Conservation (phyloP, 352 stramenopile genomes). For the Globisporangium paddicum region DNA sequence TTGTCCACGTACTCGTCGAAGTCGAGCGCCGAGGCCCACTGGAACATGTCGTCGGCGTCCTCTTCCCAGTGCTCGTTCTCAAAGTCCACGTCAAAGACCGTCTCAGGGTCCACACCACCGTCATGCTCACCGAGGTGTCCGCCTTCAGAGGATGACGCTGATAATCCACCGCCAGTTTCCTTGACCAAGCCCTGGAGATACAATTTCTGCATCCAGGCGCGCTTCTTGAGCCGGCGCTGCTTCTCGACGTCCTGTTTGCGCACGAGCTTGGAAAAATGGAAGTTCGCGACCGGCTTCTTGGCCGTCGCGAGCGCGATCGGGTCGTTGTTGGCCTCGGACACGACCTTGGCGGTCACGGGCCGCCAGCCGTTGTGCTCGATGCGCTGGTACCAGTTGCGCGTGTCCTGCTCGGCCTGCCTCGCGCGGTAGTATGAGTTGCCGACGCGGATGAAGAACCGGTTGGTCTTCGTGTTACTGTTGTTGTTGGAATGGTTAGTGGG, state of each 20-base stretch:
- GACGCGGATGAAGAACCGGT: slow-evolving; percentile 58
- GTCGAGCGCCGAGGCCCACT: slow-evolving; percentile 60
- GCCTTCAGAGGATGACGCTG: neutral
- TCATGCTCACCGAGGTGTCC: slow-evolving; percentile 11
- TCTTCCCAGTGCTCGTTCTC: slow-evolving; percentile 64
- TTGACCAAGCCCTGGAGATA: slow-evolving; percentile 56
- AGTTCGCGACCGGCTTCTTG: slow-evolving; percentile 22
- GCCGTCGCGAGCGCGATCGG: slow-evolving; percentile 47
- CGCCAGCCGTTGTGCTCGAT: slow-evolving; percentile 91
- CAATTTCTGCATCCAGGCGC: slow-evolving; percentile 78
- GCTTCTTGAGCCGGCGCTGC: slow-evolving; percentile 58
- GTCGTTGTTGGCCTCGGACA: slow-evolving; percentile 55
- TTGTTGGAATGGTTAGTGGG: slow-evolving; percentile 22
- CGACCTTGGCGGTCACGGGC: slow-evolving; percentile 78
- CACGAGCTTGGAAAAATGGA: slow-evolving; percentile 49
- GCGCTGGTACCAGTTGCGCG: slow-evolving; percentile 77
- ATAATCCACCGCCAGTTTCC: neutral
- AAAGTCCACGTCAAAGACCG: slow-evolving; percentile 60
- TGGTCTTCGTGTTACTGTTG: slow-evolving; percentile 8
- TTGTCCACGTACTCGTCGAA: slow-evolving; percentile 72
- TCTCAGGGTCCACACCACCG: slow-evolving; percentile 6
- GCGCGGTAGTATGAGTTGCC: slow-evolving; percentile 69
- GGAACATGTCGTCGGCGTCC: slow-evolving; percentile 65
- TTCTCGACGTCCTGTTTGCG: slow-evolving; percentile 48
- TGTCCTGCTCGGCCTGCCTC: slow-evolving; percentile 43